Base-by-base conservation (phyloP, 768 basidiomycete genomes). In the Serendipita sp. region DNA sequence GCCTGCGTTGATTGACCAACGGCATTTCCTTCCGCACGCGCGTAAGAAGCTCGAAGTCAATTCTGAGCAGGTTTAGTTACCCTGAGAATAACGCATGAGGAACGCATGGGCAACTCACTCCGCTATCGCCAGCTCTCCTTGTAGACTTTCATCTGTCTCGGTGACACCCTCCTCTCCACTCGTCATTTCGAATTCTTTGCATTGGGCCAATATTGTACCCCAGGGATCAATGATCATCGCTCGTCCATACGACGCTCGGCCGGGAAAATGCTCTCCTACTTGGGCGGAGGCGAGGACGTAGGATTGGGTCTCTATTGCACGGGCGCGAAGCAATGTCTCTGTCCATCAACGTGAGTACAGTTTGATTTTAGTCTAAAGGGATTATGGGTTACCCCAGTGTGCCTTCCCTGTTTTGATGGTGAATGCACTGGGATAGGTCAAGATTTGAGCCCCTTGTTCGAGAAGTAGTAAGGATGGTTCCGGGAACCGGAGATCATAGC, bases 141-240 rank as follows among this genome's bases (percentile, higher is more conserved):
- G 28, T 60, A 11, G 8, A 32, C 28, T n/a, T 23, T 10, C 34
- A 10, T 52, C 48, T 52, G 16, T 18, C 48, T 23, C 23, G 32
- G 8, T 18, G 28, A 23, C n/a, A 5, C n/a, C 48, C n/a, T 5
- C 8, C 48, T 8, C 8, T 51, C 18, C n/a, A n/a, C n/a, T n/a
- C 8, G 48, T 5, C 7, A 3, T 23, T 2, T 28, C 28, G 44
- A 32, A 64, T 56, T 23, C 44, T 64, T 58, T 45, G 68, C 68
- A 60, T 5, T 60, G 30, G 13, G 67, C 68, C 18, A 69, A 36
- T 15, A 69, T 65, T n/a, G 60, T 66, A 2, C 68, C 68, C 68
- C 68, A 69, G 2, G 68, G 68, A 41, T 69, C 68, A 3, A 69
- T 65, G 16, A 69, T 69, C 68, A 69, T 69, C 13, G 68, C 68